Conservation (phyloP, 192 early-diverging fungal genomes). For the Linnemannia schmuckeri region DNA sequence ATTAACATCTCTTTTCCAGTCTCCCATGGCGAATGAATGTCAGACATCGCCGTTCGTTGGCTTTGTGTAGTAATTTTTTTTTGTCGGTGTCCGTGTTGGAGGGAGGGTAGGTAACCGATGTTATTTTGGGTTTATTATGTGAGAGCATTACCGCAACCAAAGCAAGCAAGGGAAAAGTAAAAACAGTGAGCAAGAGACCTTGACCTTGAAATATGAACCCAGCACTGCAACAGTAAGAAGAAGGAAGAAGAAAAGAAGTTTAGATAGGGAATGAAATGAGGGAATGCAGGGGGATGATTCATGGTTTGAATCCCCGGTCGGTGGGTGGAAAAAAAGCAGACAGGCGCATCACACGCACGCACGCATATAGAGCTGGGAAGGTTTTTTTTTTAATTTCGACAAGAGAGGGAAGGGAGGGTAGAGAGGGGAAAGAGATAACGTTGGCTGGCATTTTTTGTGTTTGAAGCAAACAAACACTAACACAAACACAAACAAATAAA, state of each 20-base stretch:
- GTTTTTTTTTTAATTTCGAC: no score
- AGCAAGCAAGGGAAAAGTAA: neutral
- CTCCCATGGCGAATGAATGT: neutral
- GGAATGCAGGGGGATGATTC: neutral
- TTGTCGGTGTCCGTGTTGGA: neutral
- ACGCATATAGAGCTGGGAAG: no score
- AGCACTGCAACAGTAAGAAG: neutral
- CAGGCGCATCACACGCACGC: neutral
- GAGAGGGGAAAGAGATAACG: no score
- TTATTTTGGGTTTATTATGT: neutral
- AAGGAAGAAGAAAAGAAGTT: neutral
- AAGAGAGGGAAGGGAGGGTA: no score
- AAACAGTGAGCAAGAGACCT: neutral
- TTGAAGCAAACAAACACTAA: no score
- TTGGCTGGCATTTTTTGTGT: no score
- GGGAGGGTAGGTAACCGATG: neutral
- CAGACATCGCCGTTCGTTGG: neutral
- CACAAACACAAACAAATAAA: no score
- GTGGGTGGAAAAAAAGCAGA: neutral
- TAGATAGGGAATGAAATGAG: neutral
- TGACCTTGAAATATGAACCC: no score
- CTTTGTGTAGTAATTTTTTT: neutral
- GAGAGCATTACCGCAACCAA: neutral
- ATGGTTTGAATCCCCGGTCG: neutral
- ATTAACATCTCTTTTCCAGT: neutral